Conservation (phyloP, 1,284 basidiomycete species). For the Pterula multifida region DNA sequence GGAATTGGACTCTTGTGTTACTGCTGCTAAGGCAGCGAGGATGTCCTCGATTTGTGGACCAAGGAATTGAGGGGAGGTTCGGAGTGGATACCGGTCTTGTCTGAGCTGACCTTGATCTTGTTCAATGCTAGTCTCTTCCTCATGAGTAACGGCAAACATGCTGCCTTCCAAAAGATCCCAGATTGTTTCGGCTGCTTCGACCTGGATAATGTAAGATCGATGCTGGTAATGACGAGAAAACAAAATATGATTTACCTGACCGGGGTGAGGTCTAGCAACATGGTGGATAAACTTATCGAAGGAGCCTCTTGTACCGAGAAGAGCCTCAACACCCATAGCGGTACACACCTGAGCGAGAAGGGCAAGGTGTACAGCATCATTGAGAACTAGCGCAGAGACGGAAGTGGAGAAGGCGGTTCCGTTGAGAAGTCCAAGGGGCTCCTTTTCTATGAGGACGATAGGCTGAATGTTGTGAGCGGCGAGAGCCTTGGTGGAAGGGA, state of each 20-base stretch:
- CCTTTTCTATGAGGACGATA: constrained; percentile 67
- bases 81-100: constrained; percentile 73
- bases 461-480: constrained; percentile 53
- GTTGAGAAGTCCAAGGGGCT: constrained; percentile 63
- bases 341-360: constrained; percentile 69
- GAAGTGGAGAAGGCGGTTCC: constrained; percentile 63
- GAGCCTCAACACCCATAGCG: constrained; percentile 77
- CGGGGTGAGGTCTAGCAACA: constrained; percentile 74
- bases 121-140: constrained; percentile 50
- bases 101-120: constrained; percentile 57
- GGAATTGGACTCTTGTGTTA: constrained; percentile 76
- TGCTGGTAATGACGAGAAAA: constrained; percentile 4
- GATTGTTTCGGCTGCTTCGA: constrained; percentile 63
- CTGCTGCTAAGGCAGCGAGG: constrained; percentile 45
- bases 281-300: constrained; percentile 77
- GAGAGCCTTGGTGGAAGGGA: constrained; percentile 57
- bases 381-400: constrained; percentile 51
- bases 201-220: constrained; percentile 25
- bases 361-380: constrained; percentile 64
- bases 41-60: constrained; percentile 83
- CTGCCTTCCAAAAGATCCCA: constrained; percentile 63
- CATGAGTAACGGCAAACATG: constrained; percentile 51
- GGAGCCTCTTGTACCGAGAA: constrained; percentile 58
- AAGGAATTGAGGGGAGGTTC: constrained; percentile 75
- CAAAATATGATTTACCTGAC: no score